Evolutionary conservation across 2,329 filamentous ascomycete species (phyloP), one percentile per base, ranked within the genome.

Genomic region (Penicillium oxalicum): DNA sequence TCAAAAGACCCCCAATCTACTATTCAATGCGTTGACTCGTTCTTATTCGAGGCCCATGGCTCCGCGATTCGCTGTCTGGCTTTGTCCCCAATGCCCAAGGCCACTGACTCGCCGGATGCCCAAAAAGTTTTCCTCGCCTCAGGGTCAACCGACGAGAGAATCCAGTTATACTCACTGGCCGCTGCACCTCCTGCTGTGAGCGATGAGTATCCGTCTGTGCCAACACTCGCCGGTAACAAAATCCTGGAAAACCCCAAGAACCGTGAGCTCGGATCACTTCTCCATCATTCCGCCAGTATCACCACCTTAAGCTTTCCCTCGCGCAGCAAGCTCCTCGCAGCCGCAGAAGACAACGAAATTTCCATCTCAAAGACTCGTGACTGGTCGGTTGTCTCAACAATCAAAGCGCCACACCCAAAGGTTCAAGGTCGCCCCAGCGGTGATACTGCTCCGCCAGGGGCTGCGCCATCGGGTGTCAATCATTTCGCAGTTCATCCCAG

Each of bases 401-500:
- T 98, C 70, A 94, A 94, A 71, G 89, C 84, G 12, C 93, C 93
- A 0, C 83, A 88, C 54, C 86, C 93, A 3, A 93, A 91, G 69
- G 77, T 83, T 2, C 75, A 81, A 53, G 89, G 89, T 28, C 78
- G 91, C 54, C 91, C 91, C 8, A 91, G 84, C 58, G 91, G 91
- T 50, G 91, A 96, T 68, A 97, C 91, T 13, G 89, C 90, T 6
- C 84, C 86, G 2, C 80, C 85, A 9, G 90, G 89, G 13, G 87
- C 83, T 41, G 82, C 86, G 26, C 91, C 91, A 0, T 81, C 84
- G n/a, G 93, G 93, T 13, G 82, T 97, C 58, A 97, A 95, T 67
- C 88, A 91, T 67, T 95, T 98, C 67, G 89, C 91, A 2, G 86
- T 98, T 26, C 93, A 98, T 67, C 91, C 93, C 0, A 94, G 88